phyloP scores from a whole-genome alignment of 2,329 filamentous ascomycete genomes.

The Byssothecium circinans region DNA sequence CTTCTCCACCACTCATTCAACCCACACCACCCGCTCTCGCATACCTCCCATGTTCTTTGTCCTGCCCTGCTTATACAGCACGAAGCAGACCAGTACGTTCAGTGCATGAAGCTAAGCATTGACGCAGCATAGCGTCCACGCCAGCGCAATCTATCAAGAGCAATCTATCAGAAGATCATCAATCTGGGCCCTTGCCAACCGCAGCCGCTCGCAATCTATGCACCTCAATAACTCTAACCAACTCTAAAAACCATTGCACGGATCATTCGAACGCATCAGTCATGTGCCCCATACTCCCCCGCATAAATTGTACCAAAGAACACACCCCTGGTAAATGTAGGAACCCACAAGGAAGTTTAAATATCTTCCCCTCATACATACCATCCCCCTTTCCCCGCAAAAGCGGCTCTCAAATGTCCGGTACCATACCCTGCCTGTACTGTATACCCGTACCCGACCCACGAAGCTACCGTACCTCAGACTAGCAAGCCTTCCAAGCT shows the following conservation, averaged over 20 bases:
- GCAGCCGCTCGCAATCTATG: conserved; percentile 18
- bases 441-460: neutral
- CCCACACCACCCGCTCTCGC: neutral
- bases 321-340: neutral
- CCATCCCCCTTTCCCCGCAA: conserved; percentile 23
- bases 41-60: neutral
- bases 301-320: neutral
- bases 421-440: neutral
- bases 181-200: conserved; percentile 9
- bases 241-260: conserved; percentile 21
- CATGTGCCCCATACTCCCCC: neutral
- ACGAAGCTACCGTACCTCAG: no score
- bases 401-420: conserved; percentile 8
- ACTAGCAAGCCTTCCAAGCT: no score
- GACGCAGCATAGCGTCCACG: neutral
- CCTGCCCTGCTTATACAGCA: neutral
- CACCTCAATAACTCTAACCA: conserved; percentile 31
- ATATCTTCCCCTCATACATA: neutral
- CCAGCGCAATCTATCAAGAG: neutral
- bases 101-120: neutral
- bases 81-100: no score
- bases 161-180: conserved; percentile 1
- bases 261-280: neutral
- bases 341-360: no score
- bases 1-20: conserved; percentile 4